These are phyloP conservation scores for Kodamaea laetipori DNA, from an alignment of 805 yeast genomes.

Conservation along the genomic window DNA sequence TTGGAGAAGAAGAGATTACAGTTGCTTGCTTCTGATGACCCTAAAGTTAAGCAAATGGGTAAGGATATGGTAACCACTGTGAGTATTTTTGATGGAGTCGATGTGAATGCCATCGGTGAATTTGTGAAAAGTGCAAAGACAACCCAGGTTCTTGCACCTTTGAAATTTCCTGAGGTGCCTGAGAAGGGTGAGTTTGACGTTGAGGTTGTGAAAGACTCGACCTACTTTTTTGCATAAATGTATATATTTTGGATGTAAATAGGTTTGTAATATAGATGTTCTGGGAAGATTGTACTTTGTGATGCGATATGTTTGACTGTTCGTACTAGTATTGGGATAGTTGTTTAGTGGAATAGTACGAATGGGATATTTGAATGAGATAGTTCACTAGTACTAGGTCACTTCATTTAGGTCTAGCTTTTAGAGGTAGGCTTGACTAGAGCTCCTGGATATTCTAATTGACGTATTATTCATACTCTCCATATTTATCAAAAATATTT, in stretches of 20 bases:
- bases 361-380: too few relatives aligned
- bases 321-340: too few relatives aligned
- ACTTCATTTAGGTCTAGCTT: too few relatives aligned
- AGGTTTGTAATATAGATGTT: too few relatives aligned
- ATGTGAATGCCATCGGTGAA: conserved; percentile 27
- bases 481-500: conserved; percentile 5
- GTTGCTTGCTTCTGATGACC: conserved; percentile 54
- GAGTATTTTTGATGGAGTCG: conserved; percentile 48
- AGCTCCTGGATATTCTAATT: too few relatives aligned
- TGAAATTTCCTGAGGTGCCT: conserved; percentile 72
- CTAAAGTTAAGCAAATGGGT: conserved; percentile 51
- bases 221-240: conserved; percentile 65
- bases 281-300: too few relatives aligned
- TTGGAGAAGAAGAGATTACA: conserved; percentile 66
- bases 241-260: background rate
- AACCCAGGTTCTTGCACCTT: conserved; percentile 61
- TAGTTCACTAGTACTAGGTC: background rate
- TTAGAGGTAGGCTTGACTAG: too few relatives aligned
- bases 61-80: conserved; percentile 67
- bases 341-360: too few relatives aligned
- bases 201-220: conserved; percentile 64
- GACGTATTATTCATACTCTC: too few relatives aligned
- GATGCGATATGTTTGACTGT: too few relatives aligned
- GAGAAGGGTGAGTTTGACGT: conserved; percentile 85
- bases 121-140: conserved; percentile 25